Conservation (phyloP, 2,329 filamentous ascomycete species). For the Myriosclerotinia duriaeana region DNA sequence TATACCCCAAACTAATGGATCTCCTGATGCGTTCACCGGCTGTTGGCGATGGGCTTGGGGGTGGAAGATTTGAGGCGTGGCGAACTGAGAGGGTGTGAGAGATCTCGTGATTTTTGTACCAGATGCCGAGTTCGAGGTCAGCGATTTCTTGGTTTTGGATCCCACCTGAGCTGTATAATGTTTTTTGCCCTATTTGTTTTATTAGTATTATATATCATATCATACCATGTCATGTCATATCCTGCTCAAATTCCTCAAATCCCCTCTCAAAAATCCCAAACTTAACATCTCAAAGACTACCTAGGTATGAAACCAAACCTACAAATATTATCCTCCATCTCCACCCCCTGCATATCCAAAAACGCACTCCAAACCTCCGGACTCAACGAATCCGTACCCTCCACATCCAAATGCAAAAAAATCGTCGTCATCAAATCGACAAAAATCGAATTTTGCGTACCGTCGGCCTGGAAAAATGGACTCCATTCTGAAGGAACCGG, state of each 20-base stretch:
- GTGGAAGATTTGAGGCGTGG: not conserved
- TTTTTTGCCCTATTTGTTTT: slow-evolving; percentile 30
- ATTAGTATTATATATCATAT: not conserved
- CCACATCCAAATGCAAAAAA: slow-evolving; percentile 32
- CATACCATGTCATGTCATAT: not conserved
- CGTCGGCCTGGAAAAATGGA: slow-evolving; percentile 31
- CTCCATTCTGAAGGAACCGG: slow-evolving; percentile 31
- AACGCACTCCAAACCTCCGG: slow-evolving; percentile 34
- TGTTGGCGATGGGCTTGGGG: slow-evolving; percentile 23
- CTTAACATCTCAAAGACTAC: not conserved
- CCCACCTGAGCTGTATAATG: slow-evolving; percentile 25
- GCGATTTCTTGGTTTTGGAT: slow-evolving; percentile 32
- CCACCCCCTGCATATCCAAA: slow-evolving; percentile 32
- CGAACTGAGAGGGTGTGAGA: slow-evolving; percentile 28
- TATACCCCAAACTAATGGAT: slow-evolving; percentile 30
- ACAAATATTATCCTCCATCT: slow-evolving; percentile 31
- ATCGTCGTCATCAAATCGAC: slow-evolving; percentile 35
- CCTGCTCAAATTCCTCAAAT: not conserved
- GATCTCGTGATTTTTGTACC: slow-evolving; percentile 30
- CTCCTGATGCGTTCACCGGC: slow-evolving; percentile 26
- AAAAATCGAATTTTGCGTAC: slow-evolving; percentile 31
- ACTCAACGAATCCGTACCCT: slow-evolving; percentile 31
- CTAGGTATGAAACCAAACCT: slow-evolving; percentile 19
- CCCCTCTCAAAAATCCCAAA: too few species aligned
- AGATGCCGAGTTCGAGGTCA: slow-evolving; percentile 34